Base-by-base conservation (phyloP, 768 basidiomycete species). In the Phlebiopsis flavidoalba region DNA sequence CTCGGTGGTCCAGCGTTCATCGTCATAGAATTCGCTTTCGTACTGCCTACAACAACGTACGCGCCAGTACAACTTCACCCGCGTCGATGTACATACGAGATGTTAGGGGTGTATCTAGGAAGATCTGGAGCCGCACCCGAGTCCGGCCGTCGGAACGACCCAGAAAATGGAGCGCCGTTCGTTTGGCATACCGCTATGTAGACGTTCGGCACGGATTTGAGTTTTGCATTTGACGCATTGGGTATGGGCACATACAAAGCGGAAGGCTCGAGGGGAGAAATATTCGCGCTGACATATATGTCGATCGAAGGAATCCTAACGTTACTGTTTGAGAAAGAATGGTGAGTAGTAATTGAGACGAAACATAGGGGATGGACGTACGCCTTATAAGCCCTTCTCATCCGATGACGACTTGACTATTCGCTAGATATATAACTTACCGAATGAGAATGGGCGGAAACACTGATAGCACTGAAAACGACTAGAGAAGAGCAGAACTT, bases 261-360 rank as follows among this genome's bases (percentile, higher is more conserved):
- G 43, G 81, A 83, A 26, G 93, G 89, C 66, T 88, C 84, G 1
- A n/a, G n/a, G 95, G 95, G 5, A 98, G 83, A 60, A 92, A 87
- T 3, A 82, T 76, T 0, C 82, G 74, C 0, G 94, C n/a, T 92
- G 50, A 98, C 82, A 69, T 93, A 91, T 22, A 98, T 87, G 67
- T 98, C 95, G 73, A n/a, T 94, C 92, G 68, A 98, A 98, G n/a
- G 78, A 98, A 98, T 19, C 88, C 90, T 17, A 97, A 72, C 21
- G 88, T 84, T 26, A 96, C 95, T 96, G n/a, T 66, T 15, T 6
- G 12, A 12, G 36, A 58, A 10, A 21, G 49, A 24, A 15, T 55
- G n/a, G 45, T 54, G 47, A 24, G 12, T 40, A n/a, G 37, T 49
- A 17, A 40, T 19, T 31, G 19, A 31, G 26, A 31, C 37, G 24